Conservation (phyloP, 768 basidiomycete genomes). For the Trametes maxima region DNA sequence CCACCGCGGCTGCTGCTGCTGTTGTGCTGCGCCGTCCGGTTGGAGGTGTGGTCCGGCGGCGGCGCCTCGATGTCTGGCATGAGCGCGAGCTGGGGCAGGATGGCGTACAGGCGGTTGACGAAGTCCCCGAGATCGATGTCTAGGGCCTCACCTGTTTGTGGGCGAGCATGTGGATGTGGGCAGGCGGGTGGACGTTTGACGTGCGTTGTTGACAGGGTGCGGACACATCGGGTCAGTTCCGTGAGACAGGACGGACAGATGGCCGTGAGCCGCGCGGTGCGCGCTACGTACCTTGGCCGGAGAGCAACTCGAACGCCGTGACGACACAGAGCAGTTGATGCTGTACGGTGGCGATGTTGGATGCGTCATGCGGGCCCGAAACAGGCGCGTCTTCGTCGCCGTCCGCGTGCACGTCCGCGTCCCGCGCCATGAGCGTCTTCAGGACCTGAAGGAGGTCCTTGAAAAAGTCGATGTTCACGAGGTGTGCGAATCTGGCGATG, state of each 20-base stretch:
- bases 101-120: slow-evolving; percentile 77
- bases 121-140: slow-evolving; percentile 95
- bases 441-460: slow-evolving; percentile 89
- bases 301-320: slow-evolving; percentile 96
- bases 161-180: neutral
- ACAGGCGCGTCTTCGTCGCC: slow-evolving; percentile 29
- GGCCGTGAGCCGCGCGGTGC: slow-evolving; percentile 4
- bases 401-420: slow-evolving; percentile 42
- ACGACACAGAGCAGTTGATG: slow-evolving; percentile 83
- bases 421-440: slow-evolving; percentile 68
- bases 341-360: slow-evolving; percentile 47
- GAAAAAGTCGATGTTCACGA: slow-evolving; percentile 99
- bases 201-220: slow-evolving; percentile 6
- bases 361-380: slow-evolving; percentile 19
- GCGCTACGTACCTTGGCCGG: slow-evolving; percentile 80
- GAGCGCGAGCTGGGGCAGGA: slow-evolving; percentile 76
- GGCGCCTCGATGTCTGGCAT: slow-evolving; percentile 63
- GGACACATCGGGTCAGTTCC: slow-evolving; percentile 19
- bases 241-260: slow-evolving; percentile 1
- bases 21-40: slow-evolving; percentile 11
- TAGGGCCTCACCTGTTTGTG: slow-evolving; percentile 82
- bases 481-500: slow-evolving; percentile 90
- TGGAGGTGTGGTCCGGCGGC: slow-evolving; percentile 24
- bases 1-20: slow-evolving; percentile 25
- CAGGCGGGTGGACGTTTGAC: neutral